Evolutionary conservation across 345 rosid species (phyloP).

Genomic region (Stellera chamaejasme): DNA sequence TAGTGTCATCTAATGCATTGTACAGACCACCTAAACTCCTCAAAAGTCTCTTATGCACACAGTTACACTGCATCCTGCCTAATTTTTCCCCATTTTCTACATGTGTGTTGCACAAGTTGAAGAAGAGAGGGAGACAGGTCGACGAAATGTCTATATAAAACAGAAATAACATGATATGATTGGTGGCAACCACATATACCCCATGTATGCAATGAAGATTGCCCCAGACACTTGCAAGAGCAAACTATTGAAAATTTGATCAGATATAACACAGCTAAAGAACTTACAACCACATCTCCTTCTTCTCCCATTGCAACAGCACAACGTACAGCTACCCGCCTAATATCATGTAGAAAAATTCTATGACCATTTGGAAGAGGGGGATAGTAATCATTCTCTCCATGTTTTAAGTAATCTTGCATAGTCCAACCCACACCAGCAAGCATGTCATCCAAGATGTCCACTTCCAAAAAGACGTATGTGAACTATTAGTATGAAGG

Average conservation of each 20-base stretch:
- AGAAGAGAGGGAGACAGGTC: no score
- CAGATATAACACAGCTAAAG: constrained; percentile 2
- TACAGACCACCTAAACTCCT: no score
- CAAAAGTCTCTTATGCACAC: no score
- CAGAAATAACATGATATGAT: neutral
- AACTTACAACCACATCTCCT: constrained; percentile 95
- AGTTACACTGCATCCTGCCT: no score
- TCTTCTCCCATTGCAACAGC: constrained; percentile 99
- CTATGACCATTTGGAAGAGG: constrained; percentile 87
- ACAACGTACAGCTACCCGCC: constrained; percentile 89
- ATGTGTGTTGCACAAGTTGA: no score
- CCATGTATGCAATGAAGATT: no score
- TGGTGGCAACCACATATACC: neutral
- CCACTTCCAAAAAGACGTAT: constrained; percentile 49
- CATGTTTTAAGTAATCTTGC: constrained; percentile 87
- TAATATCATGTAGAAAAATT: constrained; percentile 80
- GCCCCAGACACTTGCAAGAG: no score
- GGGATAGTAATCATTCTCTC: constrained; percentile 85
- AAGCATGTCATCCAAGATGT: constrained; percentile 91
- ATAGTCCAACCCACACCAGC: constrained; percentile 90
- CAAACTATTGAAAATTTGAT: neutral
- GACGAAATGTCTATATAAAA: neutral
- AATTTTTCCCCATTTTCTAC: no score
- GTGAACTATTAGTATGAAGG: constrained; percentile 4
- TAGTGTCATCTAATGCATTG: no score